Evolutionary conservation across 441 rosid genomes (phyloP), one percentile per base, ranked within the genome.

Genomic region (Mallotus japonicus): DNA sequence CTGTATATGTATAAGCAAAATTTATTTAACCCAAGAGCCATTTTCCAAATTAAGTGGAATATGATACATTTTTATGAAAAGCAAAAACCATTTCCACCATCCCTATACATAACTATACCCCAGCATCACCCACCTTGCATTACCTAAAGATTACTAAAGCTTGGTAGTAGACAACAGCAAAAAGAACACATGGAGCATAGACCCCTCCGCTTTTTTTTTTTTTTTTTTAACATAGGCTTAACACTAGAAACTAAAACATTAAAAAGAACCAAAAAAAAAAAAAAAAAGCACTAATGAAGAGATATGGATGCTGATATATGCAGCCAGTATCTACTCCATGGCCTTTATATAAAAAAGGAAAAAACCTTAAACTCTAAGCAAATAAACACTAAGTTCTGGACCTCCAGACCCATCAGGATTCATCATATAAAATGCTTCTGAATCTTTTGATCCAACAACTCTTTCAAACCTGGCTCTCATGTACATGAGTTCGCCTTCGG

Each of bases 401-500:
- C 96, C 84, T 62, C 97, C 97, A 75, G 89, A 86, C 73, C 95
- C 85, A 65, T 95, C 99, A 69, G 98, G 98, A 86, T 92, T 95
- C 96, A 92, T 92, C 99, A 95, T 95, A 70, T 95, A 95, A 78
- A 92, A 95, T 49, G 99, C 99, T 58, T 95, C 97, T 0, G 98
- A 95, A 73, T 95, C 99, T 83, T 91, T 87, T 14, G 99, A 95
- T 15, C 99, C 97, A 3, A 95, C 91, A 51, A 95, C 87, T 65
- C 98, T 67, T 82, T 95, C 98, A 60, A 95, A 92, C 65, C 89
- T 88, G 61, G 98, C 97, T 60, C 98, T 95, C 99, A 95, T 90
- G 70, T 92, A 91, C 97, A 92, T 95, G 67, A 92, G 65, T 49
- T 92, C 96, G 13, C 91, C 90, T n/a, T 70, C 84, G 3, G 70